phyloP scores from a whole-genome alignment of 345 rosid species.

The Cochlearia excelsa region DNA sequence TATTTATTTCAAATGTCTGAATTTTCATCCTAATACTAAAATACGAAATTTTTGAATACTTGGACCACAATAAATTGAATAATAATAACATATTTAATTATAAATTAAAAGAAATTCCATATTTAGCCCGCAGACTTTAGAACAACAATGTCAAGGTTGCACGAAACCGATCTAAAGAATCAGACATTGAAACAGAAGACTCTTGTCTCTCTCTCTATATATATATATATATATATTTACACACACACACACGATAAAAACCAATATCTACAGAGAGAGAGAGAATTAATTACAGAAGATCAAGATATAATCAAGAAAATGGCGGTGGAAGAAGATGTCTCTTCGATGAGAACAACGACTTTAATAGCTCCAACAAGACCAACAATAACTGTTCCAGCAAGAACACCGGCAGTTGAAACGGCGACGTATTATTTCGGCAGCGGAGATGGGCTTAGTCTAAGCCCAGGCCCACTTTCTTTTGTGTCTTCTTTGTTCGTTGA shows the following conservation, averaged over 20 bases:
- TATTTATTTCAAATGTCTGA: too few species aligned
- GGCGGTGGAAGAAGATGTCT: conserved; percentile 46
- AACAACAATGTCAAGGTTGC: conserved; percentile 37
- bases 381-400: conserved; percentile 67
- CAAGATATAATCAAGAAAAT: conserved; percentile 22
- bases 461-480: conserved; percentile 93
- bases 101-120: conserved; percentile 17
- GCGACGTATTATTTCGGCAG: conserved; percentile 47
- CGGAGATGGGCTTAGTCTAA: conserved; percentile 51
- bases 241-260: conserved; percentile 3
- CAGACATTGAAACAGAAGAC: conserved; percentile 33
- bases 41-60: not conserved
- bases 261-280: conserved; percentile 8
- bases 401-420: conserved; percentile 52
- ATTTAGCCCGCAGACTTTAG: conserved; percentile 32
- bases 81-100: conserved; percentile 5
- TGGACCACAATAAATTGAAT: conserved; percentile 25
- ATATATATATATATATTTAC: conserved; percentile 2
- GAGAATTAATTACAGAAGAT: conserved; percentile 7
- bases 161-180: conserved; percentile 32
- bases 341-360: conserved; percentile 31
- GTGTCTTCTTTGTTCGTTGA: conserved; percentile 81
- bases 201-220: conserved; percentile 27
- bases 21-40: too few species aligned
- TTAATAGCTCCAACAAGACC: conserved; percentile 50